Percentiles rank a stretch among this genome's conserved stretches.
Conservation (phyloP, 2,329 filamentous ascomycete species). For the Eurotiales sp. region DNA sequence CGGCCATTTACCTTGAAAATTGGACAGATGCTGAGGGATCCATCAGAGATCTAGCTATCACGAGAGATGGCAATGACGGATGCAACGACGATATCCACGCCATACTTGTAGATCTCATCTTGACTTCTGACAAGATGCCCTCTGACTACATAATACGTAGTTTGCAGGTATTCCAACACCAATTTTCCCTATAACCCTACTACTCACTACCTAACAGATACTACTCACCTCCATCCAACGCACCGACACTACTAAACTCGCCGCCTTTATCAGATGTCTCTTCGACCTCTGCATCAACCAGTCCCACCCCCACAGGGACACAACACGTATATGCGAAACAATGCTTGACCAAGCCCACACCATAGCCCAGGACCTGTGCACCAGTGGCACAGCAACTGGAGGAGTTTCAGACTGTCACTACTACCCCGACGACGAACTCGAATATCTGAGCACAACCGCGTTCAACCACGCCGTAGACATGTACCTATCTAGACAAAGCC, state of each 20-base stretch:
- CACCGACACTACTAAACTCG: conserved; percentile 8
- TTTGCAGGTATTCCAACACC: neutral
- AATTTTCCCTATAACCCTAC: neutral
- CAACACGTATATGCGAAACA: conserved; percentile 18
- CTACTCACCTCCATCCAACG: neutral
- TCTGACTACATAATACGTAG: neutral
- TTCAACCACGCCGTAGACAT: conserved; percentile 58
- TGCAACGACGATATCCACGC: neutral
- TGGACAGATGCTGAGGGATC: neutral
- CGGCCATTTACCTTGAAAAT: neutral
- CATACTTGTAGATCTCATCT: conserved; percentile 6
- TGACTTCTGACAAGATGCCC: neutral
- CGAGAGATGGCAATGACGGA: neutral
- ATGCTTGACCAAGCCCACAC: conserved; percentile 32
- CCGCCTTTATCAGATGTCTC: conserved; percentile 50
- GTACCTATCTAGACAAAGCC: conserved; percentile 33
- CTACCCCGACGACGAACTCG: conserved; percentile 54
- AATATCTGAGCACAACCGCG: conserved; percentile 53
- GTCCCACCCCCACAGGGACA: no score
- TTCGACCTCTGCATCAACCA: conserved; percentile 50
- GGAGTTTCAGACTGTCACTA: no score
- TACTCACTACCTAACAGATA: neutral
- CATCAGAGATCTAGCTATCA: neutral
- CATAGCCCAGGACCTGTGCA: conserved; percentile 22
- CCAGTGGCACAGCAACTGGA: neutral